Evolutionary conservation across 108 stramenopile genomes (phyloP).

Genomic region (Aureococcus anophagefferens): DNA sequence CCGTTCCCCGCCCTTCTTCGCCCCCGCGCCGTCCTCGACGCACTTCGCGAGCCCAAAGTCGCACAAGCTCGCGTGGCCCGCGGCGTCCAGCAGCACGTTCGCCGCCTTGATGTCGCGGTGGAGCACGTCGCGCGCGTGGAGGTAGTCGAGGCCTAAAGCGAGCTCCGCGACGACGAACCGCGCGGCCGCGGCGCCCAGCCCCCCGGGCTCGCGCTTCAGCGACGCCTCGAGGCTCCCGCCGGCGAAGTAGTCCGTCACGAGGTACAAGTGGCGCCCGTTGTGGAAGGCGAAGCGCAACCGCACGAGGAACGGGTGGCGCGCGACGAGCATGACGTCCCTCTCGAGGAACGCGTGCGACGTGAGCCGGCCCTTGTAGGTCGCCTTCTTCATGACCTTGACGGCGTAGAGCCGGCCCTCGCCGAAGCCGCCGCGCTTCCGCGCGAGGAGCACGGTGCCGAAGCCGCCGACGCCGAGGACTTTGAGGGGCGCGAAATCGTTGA

Average conservation of each 20-base stretch:
- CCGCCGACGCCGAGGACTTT: no score
- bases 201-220: neutral
- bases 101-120: conserved; percentile 52
- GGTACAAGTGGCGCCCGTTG: neutral
- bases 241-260: neutral
- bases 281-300: neutral
- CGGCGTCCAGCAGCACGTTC: conserved; percentile 45
- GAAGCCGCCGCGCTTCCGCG: no score
- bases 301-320: neutral
- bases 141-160: conserved; percentile 23
- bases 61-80: conserved; percentile 8
- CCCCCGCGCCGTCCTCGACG: neutral
- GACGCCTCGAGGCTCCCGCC: neutral
- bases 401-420: no score
- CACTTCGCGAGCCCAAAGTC: conserved; percentile 4
- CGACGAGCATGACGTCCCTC: neutral
- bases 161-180: neutral
- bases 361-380: no score
- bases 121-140: conserved; percentile 39
- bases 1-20: no score
- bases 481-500: no score
- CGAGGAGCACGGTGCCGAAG: no score
- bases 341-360: neutral
- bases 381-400: no score
- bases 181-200: neutral